phyloP scores from a whole-genome alignment of 2,329 filamentous ascomycete genomes.

The Emericellopsis cladophorae region DNA sequence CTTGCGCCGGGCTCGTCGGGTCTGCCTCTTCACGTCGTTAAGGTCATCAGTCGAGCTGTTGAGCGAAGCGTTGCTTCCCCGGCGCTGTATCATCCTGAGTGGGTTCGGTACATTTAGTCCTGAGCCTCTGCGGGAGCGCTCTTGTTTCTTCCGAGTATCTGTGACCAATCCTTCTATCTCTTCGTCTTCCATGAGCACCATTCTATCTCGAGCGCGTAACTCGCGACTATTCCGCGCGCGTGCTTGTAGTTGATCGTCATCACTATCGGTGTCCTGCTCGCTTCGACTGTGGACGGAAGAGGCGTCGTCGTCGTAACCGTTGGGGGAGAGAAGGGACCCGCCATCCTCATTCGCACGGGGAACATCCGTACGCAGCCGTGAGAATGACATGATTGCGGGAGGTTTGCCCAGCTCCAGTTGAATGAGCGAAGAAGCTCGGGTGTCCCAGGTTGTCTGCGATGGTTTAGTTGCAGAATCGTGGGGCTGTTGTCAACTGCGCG shows the following conservation, averaged over 20 bases:
- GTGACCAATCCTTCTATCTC: conserved; percentile 50
- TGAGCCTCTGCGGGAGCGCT: conserved; percentile 36
- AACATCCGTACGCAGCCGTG: neutral
- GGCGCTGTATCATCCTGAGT: conserved; percentile 27
- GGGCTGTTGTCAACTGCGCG: no score
- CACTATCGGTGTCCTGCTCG: conserved; percentile 65
- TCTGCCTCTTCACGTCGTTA: conserved; percentile 4
- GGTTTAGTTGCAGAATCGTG: no score
- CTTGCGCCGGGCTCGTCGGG: conserved; percentile 34
- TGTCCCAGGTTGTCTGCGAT: no score
- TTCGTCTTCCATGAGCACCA: conserved; percentile 65
- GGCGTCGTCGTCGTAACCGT: conserved; percentile 56
- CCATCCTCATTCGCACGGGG: neutral
- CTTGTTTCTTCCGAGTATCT: conserved; percentile 33
- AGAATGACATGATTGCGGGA: neutral
- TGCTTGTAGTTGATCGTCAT: conserved; percentile 57
- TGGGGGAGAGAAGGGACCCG: conserved; percentile 45
- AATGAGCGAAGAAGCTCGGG: no score
- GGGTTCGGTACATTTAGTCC: conserved; percentile 37
- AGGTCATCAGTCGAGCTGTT: conserved; percentile 16
- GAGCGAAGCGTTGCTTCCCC: conserved; percentile 14
- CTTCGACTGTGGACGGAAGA: conserved; percentile 52
- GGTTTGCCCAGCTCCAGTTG: neutral
- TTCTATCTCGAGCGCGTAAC: conserved; percentile 54
- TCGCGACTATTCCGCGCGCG: conserved; percentile 57